phyloP scores from a whole-genome alignment of 2,329 filamentous ascomycete genomes.

The Pyrenochaeta sp. region DNA sequence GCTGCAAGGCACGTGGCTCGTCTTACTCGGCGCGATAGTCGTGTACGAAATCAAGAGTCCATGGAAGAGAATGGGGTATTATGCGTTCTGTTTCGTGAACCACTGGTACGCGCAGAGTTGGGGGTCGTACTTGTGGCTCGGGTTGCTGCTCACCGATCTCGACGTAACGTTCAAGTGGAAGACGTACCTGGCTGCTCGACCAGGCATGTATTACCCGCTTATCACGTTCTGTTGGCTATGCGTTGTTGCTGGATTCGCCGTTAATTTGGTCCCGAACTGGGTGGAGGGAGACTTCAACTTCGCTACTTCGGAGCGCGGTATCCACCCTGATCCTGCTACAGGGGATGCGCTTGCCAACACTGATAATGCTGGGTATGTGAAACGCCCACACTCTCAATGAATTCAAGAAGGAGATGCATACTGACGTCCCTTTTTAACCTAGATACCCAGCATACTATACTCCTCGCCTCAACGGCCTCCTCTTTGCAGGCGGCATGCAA shows the following conservation, averaged over 20 bases:
- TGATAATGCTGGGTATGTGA: conserved; percentile 27
- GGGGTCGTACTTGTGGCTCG: conserved; percentile 58
- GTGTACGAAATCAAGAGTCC: conserved; percentile 56
- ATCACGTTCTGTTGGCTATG: conserved; percentile 41
- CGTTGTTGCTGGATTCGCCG: conserved; percentile 44
- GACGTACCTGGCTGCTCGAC: conserved; percentile 47
- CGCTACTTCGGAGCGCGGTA: conserved; percentile 51
- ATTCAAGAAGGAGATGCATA: background rate
- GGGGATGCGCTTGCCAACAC: conserved; percentile 51
- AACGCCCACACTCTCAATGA: background rate
- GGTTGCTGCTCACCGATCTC: conserved; percentile 56
- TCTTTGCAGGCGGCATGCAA: conserved; percentile 52
- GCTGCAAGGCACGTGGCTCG: conserved; percentile 58
- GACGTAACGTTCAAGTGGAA: conserved; percentile 58
- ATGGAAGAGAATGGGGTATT: conserved; percentile 58
- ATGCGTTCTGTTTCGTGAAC: conserved; percentile 53
- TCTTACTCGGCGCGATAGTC: conserved; percentile 54
- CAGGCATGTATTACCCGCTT: conserved; percentile 49
- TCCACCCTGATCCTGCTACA: conserved; percentile 54
- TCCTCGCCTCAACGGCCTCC: conserved; percentile 55
- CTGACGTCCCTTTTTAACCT: background rate
- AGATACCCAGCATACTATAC: conserved; percentile 55
- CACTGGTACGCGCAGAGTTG: conserved; percentile 60
- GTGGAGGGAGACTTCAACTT: conserved; percentile 46
- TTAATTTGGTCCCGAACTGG: conserved; percentile 51